Base-by-base conservation (phyloP, 495 filamentous ascomycete species). In the Neurospora sp. region DNA sequence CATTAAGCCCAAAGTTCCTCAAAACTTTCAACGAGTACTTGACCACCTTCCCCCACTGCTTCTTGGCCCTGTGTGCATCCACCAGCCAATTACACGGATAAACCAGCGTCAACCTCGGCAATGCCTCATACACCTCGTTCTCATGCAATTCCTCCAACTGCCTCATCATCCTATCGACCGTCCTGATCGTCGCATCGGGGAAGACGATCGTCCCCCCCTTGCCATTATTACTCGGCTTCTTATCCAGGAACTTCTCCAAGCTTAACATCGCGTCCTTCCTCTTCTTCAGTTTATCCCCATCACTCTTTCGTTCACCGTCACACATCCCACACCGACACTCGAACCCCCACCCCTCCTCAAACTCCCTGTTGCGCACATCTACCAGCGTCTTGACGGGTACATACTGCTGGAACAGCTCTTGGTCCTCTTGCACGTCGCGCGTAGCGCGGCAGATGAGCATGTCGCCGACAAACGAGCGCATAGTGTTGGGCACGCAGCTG, bases 391-490 rank as follows among this genome's bases (percentile, higher is more conserved):
- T 73, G 70, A 79, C 77, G 3, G 80, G 80, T 1, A 81, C 77
- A 38, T 82, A 82, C 73, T 77, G 77, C 65, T 78, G 82, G 76
- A 81, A 85, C 31, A 91, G 65, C 74, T 90, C 89, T 16, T 86
- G 85, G 70, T 84, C 82, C 1, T 79, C 71, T 8, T 78, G 75
- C n/a, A 90, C 82, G 70, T 85, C 76, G 9, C 77, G 69, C 12
- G 81, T 81, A 0, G 88, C 87, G 22, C 86, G 83, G 48, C 87
- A 74, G 68, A 89, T 79, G 76, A 87, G 82, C 79, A 90, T 82
- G 72, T 90, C 88, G n/a, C 87, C 86, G 41, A 89, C 81, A 75
- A 89, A 89, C 8, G 84, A 80, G 10, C 87, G 85, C 12, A 78
- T 79, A 9, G 79, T 80, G 73, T 88, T 90, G 35, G 81, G 80